phyloP scores from a whole-genome alignment of 306 rosid genomes.

The Gastrolobium bilobum region DNA sequence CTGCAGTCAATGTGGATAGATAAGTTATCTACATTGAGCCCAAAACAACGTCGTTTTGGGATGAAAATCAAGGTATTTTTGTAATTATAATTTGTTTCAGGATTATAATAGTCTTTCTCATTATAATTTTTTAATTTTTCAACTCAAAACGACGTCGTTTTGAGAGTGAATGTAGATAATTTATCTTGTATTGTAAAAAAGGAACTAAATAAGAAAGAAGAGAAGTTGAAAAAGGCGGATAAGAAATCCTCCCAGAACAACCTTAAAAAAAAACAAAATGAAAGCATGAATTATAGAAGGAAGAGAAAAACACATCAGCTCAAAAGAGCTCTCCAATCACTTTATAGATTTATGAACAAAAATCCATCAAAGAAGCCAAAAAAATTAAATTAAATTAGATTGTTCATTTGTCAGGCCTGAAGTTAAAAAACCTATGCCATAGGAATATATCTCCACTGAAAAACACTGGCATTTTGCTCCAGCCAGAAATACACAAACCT shows the following conservation, averaged over 20 bases:
- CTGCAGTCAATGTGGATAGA: no score
- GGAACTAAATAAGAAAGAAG: neutral
- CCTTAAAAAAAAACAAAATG: neutral
- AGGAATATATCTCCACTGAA: constrained; percentile 2
- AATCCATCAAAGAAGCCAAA: neutral
- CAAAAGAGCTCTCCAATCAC: constrained; percentile 13
- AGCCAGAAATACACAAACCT: constrained; percentile 1
- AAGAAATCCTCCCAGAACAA: neutral
- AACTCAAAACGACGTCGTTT: no score
- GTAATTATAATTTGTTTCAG: no score
- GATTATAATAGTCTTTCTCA: no score
- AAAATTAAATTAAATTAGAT: neutral
- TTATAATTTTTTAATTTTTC: no score
- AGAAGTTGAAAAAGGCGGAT: neutral
- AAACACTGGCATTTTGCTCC: neutral
- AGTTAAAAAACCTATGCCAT: neutral
- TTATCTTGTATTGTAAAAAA: neutral
- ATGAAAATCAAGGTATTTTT: no score
- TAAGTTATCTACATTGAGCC: no score
- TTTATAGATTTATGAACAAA: neutral
- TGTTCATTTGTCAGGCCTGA: constrained; percentile 7
- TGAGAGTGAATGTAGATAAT: no score
- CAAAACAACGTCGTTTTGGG: no score
- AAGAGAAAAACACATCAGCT: neutral
- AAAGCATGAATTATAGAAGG: neutral